Base-by-base conservation (phyloP, 257 asterid species). In the Knoxia roxburghii region DNA sequence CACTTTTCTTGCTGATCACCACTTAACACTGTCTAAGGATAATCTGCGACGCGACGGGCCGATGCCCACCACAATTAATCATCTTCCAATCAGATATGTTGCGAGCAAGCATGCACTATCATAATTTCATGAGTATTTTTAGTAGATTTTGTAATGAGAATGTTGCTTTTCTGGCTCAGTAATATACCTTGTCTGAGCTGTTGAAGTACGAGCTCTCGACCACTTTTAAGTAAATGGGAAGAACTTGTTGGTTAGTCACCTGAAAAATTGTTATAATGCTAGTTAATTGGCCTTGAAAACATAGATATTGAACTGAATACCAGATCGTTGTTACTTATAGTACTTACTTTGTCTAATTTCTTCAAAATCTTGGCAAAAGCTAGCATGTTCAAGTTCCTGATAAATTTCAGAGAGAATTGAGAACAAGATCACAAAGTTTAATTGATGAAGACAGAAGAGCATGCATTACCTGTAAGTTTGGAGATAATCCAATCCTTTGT, bases 361-460 rank as follows among this genome's bases (percentile, higher is more conserved):
- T 92, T 89, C 91, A 92, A 77, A 75, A 87, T 92, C 83, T 92
- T 92, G 61, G 69, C 89, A 80, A 92, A 92, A 68, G 98, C 98
- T 65, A 86, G 89, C 93, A 92, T 79, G 88, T 92, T 92, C 80
- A 89, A 80, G 72, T 75, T 86, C 93, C 98, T 92, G 80, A 35
- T 61, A 71, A n/a, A 3, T 60, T 11, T 57, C 10, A 56, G 55
- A 55, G n/a, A 27, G 50, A 41, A 11, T 37, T 37, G 9, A 3
- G 4, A 37, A 37, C 9, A 9, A 3, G 6, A 37, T 37, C 41
- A 37, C 4, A 37, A 65, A n/a, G 39, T 33, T n/a, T 35, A 61
- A 59, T 41, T 0, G 45, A 11, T 33, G n/a, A 33, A 33, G 1
- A 30, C 45, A 0, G 41, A 41, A 48, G 45, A 35, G 32, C 29